Evolutionary conservation across 768 basidiomycete species (phyloP).

Genomic region (Boletus rubescentipes): DNA sequence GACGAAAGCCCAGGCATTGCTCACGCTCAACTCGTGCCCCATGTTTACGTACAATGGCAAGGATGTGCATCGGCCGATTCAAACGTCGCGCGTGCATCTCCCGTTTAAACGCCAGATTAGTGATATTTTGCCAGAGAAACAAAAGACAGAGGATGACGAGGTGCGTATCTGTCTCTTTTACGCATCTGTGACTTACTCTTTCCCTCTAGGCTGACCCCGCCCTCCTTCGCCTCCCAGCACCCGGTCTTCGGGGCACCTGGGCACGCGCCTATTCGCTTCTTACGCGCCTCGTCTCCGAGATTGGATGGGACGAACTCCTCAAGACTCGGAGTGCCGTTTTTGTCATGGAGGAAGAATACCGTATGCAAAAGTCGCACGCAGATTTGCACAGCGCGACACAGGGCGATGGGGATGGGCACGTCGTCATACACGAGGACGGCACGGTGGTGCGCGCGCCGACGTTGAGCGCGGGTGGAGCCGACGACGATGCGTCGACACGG

Average conservation of each 20-base stretch:
- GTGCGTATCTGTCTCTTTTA: constrained; percentile 32
- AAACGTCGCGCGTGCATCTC: constrained; percentile 77
- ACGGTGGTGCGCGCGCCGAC: constrained; percentile 33
- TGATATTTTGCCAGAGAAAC: constrained; percentile 85
- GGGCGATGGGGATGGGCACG: constrained; percentile 14
- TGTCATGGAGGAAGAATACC: constrained; percentile 99
- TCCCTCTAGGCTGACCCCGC: constrained; percentile 81
- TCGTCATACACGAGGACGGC: constrained; percentile 66
- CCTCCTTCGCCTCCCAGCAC: constrained; percentile 90
- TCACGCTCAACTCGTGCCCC: constrained; percentile 97
- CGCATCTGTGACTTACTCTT: too few relatives aligned
- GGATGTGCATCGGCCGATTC: constrained; percentile 83
- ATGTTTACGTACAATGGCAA: constrained; percentile 99
- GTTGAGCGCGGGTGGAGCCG: constrained; percentile 27
- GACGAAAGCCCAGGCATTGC: constrained; percentile 49
- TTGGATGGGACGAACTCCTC: constrained; percentile 98
- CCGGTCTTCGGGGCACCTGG: constrained; percentile 94
- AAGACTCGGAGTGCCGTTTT: constrained; percentile 94
- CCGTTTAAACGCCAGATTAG: constrained; percentile 84
- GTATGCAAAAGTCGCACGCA: constrained; percentile 86
- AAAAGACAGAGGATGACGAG: constrained; percentile 82
- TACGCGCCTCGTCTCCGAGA: constrained; percentile 86
- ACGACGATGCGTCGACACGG: constrained; percentile 72
- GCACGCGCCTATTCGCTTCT: constrained; percentile 90
- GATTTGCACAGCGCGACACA: constrained; percentile 52